Evolutionary conservation across 352 stramenopile species (phyloP), one percentile per base, ranked within the genome.

Genomic region (Phytophthora foliorum): DNA sequence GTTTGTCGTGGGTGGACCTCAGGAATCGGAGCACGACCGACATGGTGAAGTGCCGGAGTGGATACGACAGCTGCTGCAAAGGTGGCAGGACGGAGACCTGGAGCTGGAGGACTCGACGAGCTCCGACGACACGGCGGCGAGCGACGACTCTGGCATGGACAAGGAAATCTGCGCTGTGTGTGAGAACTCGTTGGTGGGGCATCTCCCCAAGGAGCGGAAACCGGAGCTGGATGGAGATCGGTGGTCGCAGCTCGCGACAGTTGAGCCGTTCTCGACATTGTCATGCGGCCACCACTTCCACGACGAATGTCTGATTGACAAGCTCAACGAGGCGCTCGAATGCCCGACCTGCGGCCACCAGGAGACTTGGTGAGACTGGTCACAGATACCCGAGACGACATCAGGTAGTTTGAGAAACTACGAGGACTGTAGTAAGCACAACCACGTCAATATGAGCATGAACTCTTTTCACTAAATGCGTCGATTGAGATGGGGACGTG

Each of bases 261-360:
- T 21, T 1, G 71, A 67, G 22, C 77, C 84, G 44, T 72, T 84
- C 38, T 79, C 77, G 62, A 77, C 66, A 17, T 45, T 93, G 13
- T 45, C 21, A n/a, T 93, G 83, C 36, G 83, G 81, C 27, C 83
- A 91, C 41, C 70, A 76, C 22, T 91, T 91, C 68, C 83, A 93
- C 67, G 83, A 93, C 65, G 81, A 91, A 52, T 91, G 83, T 63
- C 74, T 88, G 27, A 62, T 90, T 2, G 60, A 69, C 21, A 88
- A 85, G 60, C 70, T 91, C 38, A 93, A 91, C 54, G 71, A 86
- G 53, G 53, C 45, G 9, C 73, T 91, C 39, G 38, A 72, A 27
- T 93, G 85, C 41, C 81, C 83, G 8, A 86, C 70, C 8, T 92
- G 81, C 32, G 76, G 74, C 27, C 39, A 62, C 52, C 52, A 73